phyloP scores from a whole-genome alignment of 2,329 filamentous ascomycete species.

The Ascochyta rabiei region DNA sequence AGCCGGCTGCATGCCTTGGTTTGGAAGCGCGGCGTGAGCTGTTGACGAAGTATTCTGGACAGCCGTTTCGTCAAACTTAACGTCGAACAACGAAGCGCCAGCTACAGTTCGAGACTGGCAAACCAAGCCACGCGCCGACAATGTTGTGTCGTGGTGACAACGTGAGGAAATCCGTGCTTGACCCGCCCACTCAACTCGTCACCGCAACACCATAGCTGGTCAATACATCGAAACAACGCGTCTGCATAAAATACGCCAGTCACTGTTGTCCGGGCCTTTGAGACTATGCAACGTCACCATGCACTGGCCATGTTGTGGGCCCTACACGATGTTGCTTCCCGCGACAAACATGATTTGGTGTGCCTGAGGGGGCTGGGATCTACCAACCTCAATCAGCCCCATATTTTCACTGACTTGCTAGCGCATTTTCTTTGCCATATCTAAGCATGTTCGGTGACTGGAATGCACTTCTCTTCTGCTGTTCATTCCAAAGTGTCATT shows the following conservation, averaged over 20 bases:
- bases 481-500: not conserved
- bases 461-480: not conserved
- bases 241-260: not conserved
- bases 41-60: not conserved
- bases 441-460: not conserved
- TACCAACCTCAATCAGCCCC: conserved; percentile 30
- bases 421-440: conserved; percentile 2
- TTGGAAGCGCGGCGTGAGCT: not conserved
- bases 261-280: not conserved
- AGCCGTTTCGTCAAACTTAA: not conserved
- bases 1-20: not conserved
- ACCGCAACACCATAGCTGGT: not conserved
- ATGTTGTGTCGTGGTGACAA: not conserved
- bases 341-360: conserved; percentile 33
- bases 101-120: not conserved
- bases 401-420: conserved; percentile 21
- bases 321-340: conserved; percentile 9
- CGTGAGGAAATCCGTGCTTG: not conserved
- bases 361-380: conserved; percentile 28
- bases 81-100: not conserved
- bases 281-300: conserved; percentile 16
- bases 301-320: conserved; percentile 25
- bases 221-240: not conserved
- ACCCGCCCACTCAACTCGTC: not conserved
- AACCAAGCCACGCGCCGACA: not conserved